A percentile compares a stretch with the other conserved stretches of the same genome.
Conservation (phyloP, 768 basidiomycete genomes). For the Pulveroboletus sp. region DNA sequence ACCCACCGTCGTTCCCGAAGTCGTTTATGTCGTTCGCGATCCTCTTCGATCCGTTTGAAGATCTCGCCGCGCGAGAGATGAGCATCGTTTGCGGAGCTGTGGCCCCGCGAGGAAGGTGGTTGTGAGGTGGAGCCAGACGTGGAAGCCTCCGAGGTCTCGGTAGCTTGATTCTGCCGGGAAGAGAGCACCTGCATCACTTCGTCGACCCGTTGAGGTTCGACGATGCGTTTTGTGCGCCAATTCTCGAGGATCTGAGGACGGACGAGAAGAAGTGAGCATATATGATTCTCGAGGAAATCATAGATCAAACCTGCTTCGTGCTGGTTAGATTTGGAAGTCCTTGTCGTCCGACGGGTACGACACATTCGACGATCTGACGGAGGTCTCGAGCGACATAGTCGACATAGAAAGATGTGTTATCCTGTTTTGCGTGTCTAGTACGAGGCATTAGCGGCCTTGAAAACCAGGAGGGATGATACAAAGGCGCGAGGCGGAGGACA, state of each 20-base stretch:
- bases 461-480: background rate
- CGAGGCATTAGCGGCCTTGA: background rate
- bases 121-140: constrained; percentile 20
- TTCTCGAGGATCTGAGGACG: constrained; percentile 69
- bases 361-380: constrained; percentile 67
- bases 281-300: no score
- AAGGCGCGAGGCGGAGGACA: background rate
- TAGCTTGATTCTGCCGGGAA: constrained; percentile 35
- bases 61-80: constrained; percentile 59
- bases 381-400: constrained; percentile 78
- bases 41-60: constrained; percentile 84
- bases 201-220: constrained; percentile 76
- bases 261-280: background rate
- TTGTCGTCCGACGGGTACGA: constrained; percentile 86
- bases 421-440: constrained; percentile 31
- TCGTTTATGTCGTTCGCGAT: constrained; percentile 88
- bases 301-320: constrained; percentile 67
- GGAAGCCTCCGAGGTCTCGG: constrained; percentile 13
- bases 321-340: constrained; percentile 85
- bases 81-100: constrained; percentile 4
- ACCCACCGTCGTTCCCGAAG: constrained; percentile 89
- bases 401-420: constrained; percentile 57
- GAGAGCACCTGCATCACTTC: constrained; percentile 57
- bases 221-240: constrained; percentile 80
- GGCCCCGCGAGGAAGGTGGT: constrained; percentile 4